These are phyloP conservation scores for Xylaria sp. DNA, from an alignment of 2,329 filamentous ascomycete species.

Conservation along the genomic window DNA sequence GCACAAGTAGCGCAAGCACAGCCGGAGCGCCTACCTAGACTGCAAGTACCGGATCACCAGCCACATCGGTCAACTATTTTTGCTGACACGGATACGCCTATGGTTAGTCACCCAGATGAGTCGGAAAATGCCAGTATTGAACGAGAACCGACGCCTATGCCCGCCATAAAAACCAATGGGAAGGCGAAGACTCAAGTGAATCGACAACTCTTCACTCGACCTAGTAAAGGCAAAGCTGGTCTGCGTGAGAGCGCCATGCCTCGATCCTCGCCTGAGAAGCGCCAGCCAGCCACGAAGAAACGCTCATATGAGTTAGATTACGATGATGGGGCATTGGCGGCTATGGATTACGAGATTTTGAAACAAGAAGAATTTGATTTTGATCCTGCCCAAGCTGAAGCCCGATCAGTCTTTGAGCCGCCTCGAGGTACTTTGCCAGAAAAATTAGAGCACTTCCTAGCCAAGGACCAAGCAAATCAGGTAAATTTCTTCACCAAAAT, in stretches of 20 bases:
- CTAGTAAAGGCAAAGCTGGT: slow-evolving; percentile 38
- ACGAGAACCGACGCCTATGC: slow-evolving; percentile 46
- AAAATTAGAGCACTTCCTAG: slow-evolving; percentile 60
- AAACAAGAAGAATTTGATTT: slow-evolving; percentile 66
- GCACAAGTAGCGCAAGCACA: slow-evolving; percentile 40
- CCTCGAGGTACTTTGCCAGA: slow-evolving; percentile 57
- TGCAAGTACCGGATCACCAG: slow-evolving; percentile 41
- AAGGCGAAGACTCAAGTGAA: slow-evolving; percentile 46
- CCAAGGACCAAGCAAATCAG: slow-evolving; percentile 57
- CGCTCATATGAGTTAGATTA: slow-evolving; percentile 60
- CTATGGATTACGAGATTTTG: slow-evolving; percentile 65
- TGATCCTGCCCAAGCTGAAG: slow-evolving; percentile 62
- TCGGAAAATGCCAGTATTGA: slow-evolving; percentile 45
- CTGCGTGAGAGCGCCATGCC: slow-evolving; percentile 47
- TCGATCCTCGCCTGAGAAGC: slow-evolving; percentile 43
- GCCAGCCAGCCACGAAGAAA: slow-evolving; percentile 44
- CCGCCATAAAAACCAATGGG: slow-evolving; percentile 37
- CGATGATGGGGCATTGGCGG: slow-evolving; percentile 65
- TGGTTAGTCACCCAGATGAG: slow-evolving; percentile 46
- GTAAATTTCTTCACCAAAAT: slow-evolving; percentile 65
- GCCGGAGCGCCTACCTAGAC: slow-evolving; percentile 36
- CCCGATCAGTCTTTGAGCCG: slow-evolving; percentile 51
- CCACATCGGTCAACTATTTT: slow-evolving; percentile 47
- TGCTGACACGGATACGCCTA: slow-evolving; percentile 48
- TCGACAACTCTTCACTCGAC: slow-evolving; percentile 46